These are phyloP conservation scores for Geosmithia putterillii DNA, from an alignment of 2,329 filamentous ascomycete genomes.

Conservation along the genomic window DNA sequence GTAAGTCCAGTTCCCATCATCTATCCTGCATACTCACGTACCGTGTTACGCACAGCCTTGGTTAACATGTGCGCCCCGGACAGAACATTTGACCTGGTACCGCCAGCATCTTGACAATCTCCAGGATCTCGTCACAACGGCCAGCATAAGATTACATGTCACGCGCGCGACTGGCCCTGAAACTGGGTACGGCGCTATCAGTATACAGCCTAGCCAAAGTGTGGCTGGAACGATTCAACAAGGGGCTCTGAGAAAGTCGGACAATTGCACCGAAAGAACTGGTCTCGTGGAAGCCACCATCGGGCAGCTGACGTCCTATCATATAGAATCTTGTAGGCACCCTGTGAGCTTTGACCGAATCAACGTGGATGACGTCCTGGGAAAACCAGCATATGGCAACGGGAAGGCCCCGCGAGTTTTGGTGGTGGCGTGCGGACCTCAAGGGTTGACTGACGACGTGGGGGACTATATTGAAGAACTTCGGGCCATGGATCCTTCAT, in stretches of 20 bases:
- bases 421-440: background rate
- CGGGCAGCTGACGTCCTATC: background rate
- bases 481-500: background rate
- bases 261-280: background rate
- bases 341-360: background rate
- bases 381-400: background rate
- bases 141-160: background rate
- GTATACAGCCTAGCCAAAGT: background rate
- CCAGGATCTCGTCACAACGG: background rate
- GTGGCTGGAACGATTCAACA: background rate
- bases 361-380: background rate
- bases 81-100: background rate
- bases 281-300: background rate
- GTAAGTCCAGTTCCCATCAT: background rate
- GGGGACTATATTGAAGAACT: background rate
- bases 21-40: background rate
- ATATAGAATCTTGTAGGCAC: background rate
- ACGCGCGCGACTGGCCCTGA: background rate
- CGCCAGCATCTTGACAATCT: constrained; percentile 1
- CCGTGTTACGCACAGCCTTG: no score
- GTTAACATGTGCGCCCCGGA: background rate
- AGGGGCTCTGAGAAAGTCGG: no score
- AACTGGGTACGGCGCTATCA: background rate
- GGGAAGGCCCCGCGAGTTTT: background rate
- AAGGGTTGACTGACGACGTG: background rate